Base-by-base conservation (phyloP, 2,329 filamentous ascomycete genomes). In the Dendryphion nanum region DNA sequence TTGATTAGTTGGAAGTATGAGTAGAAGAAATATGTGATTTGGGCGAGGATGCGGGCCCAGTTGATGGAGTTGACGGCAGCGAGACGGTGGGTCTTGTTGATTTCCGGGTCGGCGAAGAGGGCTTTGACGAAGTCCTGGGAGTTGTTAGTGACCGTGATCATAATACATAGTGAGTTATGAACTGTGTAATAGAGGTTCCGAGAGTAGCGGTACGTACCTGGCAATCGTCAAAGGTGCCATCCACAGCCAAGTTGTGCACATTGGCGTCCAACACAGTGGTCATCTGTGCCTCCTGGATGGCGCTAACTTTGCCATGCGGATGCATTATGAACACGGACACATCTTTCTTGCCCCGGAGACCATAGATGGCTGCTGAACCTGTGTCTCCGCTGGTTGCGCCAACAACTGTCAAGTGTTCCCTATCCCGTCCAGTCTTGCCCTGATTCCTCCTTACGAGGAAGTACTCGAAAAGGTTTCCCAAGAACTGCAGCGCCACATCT, bases 31-130 rank as follows among this genome's bases (percentile, higher is more conserved):
- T 95, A 97, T 44, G 88, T 89, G 48, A 95, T 96, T 72, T 98
- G 93, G 10, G 93, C 91, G 24, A 98, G 78, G 53, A 98, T 97
- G 53, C 93, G 79, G 2, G 90, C 86, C 79, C 85, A 96, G 72
- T 97, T 97, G 72, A 97, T 97, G 31, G 86, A 93, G 74, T 97
- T 97, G 51, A 97, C 89, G 30, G 93, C 91, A 28, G 86, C 91
- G 30, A 97, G 83, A 51, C 88, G 89, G 59, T 91, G 81, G 2
- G 79, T 82, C 52, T 78, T 73, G 74, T 97, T 97, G 63, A 87
- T 85, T 38, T 89, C 82, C 3, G 84, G 75, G 56, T 98, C 91
- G 47, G 82, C 83, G 62, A 97, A 96, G 34, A 98, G 78, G 1
- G 86, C 83, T 71, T 98, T 97, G 63, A 98, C 85, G 40, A 93